These are phyloP conservation scores for Pulveroboletus sp. DNA, from an alignment of 768 basidiomycete species.

Conservation along the genomic window DNA sequence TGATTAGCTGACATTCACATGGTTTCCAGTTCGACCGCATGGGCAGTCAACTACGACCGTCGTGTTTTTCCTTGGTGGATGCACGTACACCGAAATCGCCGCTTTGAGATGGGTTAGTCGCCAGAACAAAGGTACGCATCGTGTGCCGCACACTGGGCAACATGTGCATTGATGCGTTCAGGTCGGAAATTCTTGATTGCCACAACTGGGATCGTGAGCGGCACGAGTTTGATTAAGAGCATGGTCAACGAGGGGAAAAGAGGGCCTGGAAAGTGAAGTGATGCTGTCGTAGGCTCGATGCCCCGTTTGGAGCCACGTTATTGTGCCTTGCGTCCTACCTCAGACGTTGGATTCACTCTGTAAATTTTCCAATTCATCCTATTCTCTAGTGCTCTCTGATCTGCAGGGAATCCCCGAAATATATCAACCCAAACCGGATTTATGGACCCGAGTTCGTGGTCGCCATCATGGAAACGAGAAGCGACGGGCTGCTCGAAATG, in stretches of 20 bases:
- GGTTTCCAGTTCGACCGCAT: constrained; percentile 40
- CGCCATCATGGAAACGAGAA: constrained; percentile 2
- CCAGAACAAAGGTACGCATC: constrained; percentile 69
- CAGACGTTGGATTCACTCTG: constrained; percentile 11
- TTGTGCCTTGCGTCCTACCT: constrained; percentile 8
- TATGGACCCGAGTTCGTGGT: too few relatives aligned
- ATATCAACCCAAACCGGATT: too few relatives aligned
- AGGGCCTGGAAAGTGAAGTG: constrained; percentile 37
- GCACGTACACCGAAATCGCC: constrained; percentile 96
- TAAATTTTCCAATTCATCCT: constrained; percentile 15
- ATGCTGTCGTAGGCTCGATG: constrained; percentile 14
- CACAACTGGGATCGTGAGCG: constrained; percentile 88
- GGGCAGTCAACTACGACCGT: constrained; percentile 78
- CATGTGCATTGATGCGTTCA: constrained; percentile 31
- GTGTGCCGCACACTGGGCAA: background rate
- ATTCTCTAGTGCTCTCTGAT: constrained; percentile 8
- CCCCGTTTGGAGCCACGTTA: constrained; percentile 1
- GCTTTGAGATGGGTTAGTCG: constrained; percentile 89
- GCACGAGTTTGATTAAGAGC: constrained; percentile 65
- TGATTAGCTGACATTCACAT: background rate
- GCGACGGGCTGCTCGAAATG: background rate
- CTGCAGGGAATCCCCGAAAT: constrained; percentile 7
- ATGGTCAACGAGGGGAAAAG: constrained; percentile 45
- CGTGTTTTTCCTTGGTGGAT: constrained; percentile 95
- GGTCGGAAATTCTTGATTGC: constrained; percentile 87